Conservation (phyloP, 2,329 filamentous ascomycete genomes). For the Orbilia ellipsospora region DNA sequence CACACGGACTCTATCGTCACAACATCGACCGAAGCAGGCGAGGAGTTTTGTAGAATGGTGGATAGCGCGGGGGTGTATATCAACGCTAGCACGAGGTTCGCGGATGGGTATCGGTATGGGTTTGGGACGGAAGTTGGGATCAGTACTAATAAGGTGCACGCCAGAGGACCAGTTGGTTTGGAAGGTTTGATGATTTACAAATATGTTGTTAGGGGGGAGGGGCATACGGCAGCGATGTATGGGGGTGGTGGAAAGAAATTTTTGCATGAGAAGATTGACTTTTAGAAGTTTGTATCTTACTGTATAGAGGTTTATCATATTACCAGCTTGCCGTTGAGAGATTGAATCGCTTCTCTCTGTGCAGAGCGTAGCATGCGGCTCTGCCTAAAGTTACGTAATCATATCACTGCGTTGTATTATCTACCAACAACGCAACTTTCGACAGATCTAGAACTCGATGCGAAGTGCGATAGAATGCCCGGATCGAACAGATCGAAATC, state of each 20-base stretch:
- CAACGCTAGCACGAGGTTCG: constrained; percentile 94
- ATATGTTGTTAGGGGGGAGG: constrained; percentile 85
- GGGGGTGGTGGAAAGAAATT: constrained; percentile 44
- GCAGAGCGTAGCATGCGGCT: no score
- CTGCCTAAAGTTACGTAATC: no score
- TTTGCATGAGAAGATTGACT: constrained; percentile 48
- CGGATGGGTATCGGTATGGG: constrained; percentile 95
- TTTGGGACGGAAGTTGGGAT: constrained; percentile 99
- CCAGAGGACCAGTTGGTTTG: constrained; percentile 88
- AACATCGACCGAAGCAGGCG: constrained; percentile 73
- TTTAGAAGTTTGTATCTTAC: not conserved
- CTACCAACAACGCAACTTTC: no score
- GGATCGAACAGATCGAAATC: no score
- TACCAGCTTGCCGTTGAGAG: no score
- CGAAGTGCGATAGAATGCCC: no score
- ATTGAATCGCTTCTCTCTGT: no score
- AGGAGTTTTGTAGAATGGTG: constrained; percentile 83
- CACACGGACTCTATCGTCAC: constrained; percentile 95
- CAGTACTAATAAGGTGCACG: constrained; percentile 98
- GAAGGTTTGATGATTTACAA: constrained; percentile 98
- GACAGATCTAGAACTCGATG: no score
- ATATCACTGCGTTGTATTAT: no score
- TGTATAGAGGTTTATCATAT: no score
- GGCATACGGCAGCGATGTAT: constrained; percentile 67
- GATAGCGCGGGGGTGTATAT: constrained; percentile 95